Conservation (phyloP, 805 yeast genomes). For the Yarrowia sp. region DNA sequence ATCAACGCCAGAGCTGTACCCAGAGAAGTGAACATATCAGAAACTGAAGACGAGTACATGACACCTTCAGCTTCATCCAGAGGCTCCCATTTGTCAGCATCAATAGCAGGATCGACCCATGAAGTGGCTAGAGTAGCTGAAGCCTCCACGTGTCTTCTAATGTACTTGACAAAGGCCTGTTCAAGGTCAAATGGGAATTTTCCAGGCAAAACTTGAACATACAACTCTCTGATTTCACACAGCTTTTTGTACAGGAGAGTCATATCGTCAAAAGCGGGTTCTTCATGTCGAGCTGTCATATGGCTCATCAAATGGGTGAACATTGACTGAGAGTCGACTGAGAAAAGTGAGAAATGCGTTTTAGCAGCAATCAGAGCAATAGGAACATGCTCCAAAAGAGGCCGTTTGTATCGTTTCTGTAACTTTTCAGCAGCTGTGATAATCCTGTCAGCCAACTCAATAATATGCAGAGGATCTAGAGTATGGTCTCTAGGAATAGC, state of each 20-base stretch:
- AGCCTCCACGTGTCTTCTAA: constrained; percentile 44
- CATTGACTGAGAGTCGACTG: constrained; percentile 40
- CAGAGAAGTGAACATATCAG: constrained; percentile 64
- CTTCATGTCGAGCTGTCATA: constrained; percentile 31
- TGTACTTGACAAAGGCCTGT: constrained; percentile 50
- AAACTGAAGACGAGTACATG: constrained; percentile 57
- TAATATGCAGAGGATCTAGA: constrained; percentile 53
- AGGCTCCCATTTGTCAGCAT: constrained; percentile 57
- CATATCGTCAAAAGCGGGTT: constrained; percentile 52
- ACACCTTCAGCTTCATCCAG: constrained; percentile 43
- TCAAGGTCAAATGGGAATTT: constrained; percentile 58
- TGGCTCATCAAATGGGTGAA: constrained; percentile 36
- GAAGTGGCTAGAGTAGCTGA: constrained; percentile 48
- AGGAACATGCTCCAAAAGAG: constrained; percentile 57
- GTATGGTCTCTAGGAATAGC: constrained; percentile 60
- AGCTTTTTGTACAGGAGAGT: constrained; percentile 55
- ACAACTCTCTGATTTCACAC: constrained; percentile 52
- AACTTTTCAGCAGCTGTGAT: constrained; percentile 49
- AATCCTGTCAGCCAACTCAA: constrained; percentile 55
- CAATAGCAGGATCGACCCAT: constrained; percentile 55
- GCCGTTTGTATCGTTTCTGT: constrained; percentile 59
- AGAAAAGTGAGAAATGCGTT: constrained; percentile 37
- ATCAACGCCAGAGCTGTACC: constrained; percentile 58
- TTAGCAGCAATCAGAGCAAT: constrained; percentile 45
- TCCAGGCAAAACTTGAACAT: constrained; percentile 43